Evolutionary conservation across 257 asterid species (phyloP).

Genomic region (Gynochthodes officinalis): DNA sequence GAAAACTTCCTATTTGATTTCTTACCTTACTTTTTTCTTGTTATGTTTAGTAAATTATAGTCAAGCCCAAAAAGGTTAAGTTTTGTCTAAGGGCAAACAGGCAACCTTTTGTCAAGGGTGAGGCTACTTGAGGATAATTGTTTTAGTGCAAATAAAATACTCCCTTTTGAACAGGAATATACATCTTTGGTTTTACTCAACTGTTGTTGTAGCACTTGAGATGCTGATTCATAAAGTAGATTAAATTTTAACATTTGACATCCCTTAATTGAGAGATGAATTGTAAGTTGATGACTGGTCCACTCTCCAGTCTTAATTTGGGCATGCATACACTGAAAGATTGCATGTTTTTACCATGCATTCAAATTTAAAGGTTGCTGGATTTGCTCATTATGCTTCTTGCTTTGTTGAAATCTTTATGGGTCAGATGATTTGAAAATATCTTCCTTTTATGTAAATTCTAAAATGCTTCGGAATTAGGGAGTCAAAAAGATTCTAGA

Average conservation of each 20-base stretch:
- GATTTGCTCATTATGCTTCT: neutral
- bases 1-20: neutral
- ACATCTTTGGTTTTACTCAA: neutral
- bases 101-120: neutral
- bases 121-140: neutral
- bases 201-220: neutral
- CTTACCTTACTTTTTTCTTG: neutral
- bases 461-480: neutral
- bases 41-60: neutral
- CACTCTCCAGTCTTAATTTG: neutral
- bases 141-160: neutral
- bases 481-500: neutral
- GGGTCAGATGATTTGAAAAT: neutral
- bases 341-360: neutral
- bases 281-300: neutral
- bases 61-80: neutral
- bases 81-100: neutral
- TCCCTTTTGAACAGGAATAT: neutral
- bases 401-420: neutral
- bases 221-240: neutral
- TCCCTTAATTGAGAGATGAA: neutral
- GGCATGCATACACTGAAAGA: neutral
- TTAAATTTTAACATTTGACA: neutral
- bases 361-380: constrained; percentile 3
- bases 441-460: neutral